These are phyloP conservation scores for Alternaria brassicicola DNA, from an alignment of 2,329 filamentous ascomycete genomes.

Conservation along the genomic window DNA sequence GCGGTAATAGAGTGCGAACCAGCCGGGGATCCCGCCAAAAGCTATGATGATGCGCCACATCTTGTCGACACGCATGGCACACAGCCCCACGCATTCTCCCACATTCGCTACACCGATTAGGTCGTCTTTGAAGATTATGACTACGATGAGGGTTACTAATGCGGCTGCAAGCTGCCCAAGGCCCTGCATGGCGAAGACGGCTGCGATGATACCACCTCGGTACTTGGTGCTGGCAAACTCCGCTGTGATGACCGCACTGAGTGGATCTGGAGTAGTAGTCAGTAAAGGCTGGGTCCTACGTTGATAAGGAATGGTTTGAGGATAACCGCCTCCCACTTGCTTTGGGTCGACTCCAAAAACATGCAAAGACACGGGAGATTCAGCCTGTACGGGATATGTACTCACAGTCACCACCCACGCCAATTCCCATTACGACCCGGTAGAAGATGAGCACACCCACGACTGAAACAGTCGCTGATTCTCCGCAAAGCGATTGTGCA, in stretches of 20 bases:
- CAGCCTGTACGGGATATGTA: conserved; percentile 41
- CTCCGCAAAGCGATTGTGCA: conserved; percentile 47
- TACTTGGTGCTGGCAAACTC: conserved; percentile 88
- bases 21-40: conserved; percentile 79
- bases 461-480: conserved; percentile 43
- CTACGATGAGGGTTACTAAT: conserved; percentile 75
- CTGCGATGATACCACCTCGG: conserved; percentile 85
- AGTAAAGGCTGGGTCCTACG: neutral
- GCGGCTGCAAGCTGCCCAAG: conserved; percentile 79
- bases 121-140: conserved; percentile 71
- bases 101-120: conserved; percentile 60
- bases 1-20: conserved; percentile 83
- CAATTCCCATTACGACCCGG: conserved; percentile 50
- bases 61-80: conserved; percentile 77
- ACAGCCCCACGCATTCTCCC: conserved; percentile 65
- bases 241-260: conserved; percentile 83
- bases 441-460: conserved; percentile 51
- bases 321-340: too few species aligned
- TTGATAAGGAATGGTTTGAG: neutral
- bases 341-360: too few species aligned
- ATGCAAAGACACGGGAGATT: too few species aligned
- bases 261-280: conserved; percentile 58
- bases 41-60: conserved; percentile 86
- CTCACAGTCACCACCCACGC: conserved; percentile 39
- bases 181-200: conserved; percentile 87